Base-by-base conservation (phyloP, 1,139 yeast genomes). In the Scheffersomyces titani region DNA sequence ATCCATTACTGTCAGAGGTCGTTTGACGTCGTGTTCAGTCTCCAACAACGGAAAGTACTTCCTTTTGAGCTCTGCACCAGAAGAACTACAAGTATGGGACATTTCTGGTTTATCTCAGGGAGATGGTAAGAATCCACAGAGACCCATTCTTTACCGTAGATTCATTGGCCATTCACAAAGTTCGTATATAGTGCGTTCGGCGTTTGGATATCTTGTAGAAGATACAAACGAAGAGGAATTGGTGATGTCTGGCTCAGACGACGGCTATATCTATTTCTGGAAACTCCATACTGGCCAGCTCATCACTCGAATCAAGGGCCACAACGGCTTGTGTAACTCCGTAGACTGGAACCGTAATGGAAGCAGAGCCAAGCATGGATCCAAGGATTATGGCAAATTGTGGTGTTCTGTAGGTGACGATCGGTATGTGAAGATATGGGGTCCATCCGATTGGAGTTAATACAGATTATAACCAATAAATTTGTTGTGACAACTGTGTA, bases 331-430 rank as follows among this genome's bases (percentile, higher is more conserved):
- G 52, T 88, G 92, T 57, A 90, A 89, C 67, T 83, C 89, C 53
- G 96, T 92, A 5, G 86, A 88, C 58, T 92, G 97, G 96, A 86
- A 87, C 82, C 52, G 73, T 57, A 47, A 59, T n/a, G 49, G 49
- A 22, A 54, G 59, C 2, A 62, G 63, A 19, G 83, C 24, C 24
- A 54, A 54, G 18, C 62, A 70, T 67, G 71, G 73, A 44, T 54
- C 59, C 1, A 62, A 63, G 19, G 83, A 80, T 62, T 77, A 69
- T 57, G 85, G 86, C 36, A 74, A 78, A 49, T 71, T 87, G 68
- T 87, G 92, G 84, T 92, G 91, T 24, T 88, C 96, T 44, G 96
- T 92, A 19, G 91, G 96, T 19, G 98, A 92, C 70, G 98, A 92
- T 70, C 82, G 84, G 18, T 69, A 76, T 30, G 88, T 88, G 1